Percentiles rank a stretch among this genome's conserved stretches.
phyloP scores from a whole-genome alignment of 352 stramenopile genomes.

The Achlya hypogyna region DNA sequence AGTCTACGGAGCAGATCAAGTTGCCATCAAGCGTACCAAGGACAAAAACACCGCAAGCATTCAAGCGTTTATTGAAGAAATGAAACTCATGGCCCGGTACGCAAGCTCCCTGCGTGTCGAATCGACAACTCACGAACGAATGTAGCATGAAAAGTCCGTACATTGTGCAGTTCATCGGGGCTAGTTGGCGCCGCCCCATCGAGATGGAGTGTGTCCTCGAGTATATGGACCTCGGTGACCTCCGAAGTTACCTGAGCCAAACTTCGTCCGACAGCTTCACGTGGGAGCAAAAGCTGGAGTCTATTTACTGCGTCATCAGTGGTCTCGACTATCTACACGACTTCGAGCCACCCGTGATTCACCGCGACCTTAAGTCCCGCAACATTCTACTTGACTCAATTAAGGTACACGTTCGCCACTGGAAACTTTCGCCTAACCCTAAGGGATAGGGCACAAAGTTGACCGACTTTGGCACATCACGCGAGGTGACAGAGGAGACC shows the following conservation, averaged over 20 bases:
- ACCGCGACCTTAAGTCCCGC: slow-evolving; percentile 5
- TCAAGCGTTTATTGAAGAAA: not conserved
- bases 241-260: not conserved
- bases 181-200: not conserved
- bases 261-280: not conserved
- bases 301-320: slow-evolving; percentile 18
- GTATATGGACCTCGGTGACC: slow-evolving; percentile 13
- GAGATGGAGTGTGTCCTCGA: slow-evolving; percentile 1
- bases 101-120: not conserved
- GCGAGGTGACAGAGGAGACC: slow-evolving; percentile 30
- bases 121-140: not conserved
- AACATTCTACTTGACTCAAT: slow-evolving; percentile 1
- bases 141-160: not conserved
- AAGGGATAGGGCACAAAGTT: slow-evolving; percentile 43
- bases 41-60: not conserved
- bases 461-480: slow-evolving; percentile 57
- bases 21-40: slow-evolving; percentile 47
- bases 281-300: not conserved
- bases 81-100: slow-evolving; percentile 4
- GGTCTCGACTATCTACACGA: slow-evolving; percentile 30
- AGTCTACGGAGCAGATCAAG: slow-evolving; percentile 49
- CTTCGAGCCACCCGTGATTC: slow-evolving; percentile 10
- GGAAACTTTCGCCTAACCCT: not conserved
- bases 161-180: slow-evolving; percentile 12
- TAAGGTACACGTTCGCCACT: not conserved